phyloP scores from a whole-genome alignment of 495 filamentous ascomycete species.

The Xylaria flabelliformis region DNA sequence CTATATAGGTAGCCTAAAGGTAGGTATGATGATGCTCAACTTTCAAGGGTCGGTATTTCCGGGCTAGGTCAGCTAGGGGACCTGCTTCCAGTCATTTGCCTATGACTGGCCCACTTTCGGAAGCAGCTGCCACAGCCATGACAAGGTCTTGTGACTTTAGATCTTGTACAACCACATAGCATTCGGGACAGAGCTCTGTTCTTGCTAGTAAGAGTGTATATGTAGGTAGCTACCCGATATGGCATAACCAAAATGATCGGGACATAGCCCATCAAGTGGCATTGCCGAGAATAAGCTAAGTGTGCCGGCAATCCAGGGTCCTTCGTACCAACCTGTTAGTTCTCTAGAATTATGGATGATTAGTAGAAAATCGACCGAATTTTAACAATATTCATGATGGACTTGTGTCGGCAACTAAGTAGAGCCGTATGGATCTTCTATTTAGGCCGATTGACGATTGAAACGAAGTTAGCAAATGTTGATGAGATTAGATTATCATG shows the following conservation, averaged over 20 bases:
- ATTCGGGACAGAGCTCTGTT: background rate
- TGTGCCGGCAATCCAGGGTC: background rate
- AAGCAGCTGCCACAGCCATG: background rate
- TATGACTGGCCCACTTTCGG: background rate
- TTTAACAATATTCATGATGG: too few relatives aligned
- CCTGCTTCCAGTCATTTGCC: background rate
- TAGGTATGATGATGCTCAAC: background rate
- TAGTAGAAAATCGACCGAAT: too few relatives aligned
- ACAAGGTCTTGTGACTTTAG: background rate
- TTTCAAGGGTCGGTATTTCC: background rate
- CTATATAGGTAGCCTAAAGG: too few relatives aligned
- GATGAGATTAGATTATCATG: background rate
- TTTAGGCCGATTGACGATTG: background rate
- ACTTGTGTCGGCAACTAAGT: too few relatives aligned
- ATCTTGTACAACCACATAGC: background rate
- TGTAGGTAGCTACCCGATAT: background rate
- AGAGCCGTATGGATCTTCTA: background rate
- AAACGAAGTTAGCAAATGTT: background rate
- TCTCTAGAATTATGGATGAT: too few relatives aligned
- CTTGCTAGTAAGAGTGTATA: too few relatives aligned
- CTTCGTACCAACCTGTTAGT: background rate
- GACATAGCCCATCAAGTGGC: background rate
- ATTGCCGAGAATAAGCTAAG: background rate
- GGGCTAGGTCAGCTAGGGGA: background rate
- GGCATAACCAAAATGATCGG: background rate